A percentile compares a stretch with the other conserved stretches of the same genome.
phyloP scores from a whole-genome alignment of 768 basidiomycete genomes.

The Mycena metata region DNA sequence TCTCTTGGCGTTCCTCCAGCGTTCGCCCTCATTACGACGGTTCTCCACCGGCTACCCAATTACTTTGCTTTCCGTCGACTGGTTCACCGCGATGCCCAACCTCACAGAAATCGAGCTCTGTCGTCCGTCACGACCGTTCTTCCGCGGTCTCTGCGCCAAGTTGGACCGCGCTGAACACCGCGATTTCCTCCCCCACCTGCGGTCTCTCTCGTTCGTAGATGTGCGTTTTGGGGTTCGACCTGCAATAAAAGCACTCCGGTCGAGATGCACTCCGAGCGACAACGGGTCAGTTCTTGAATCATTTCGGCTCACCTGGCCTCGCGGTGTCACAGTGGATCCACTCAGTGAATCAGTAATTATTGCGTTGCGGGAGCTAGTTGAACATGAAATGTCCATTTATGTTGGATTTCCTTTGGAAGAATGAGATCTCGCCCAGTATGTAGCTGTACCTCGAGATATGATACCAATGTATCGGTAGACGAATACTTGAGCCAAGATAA shows the following conservation, averaged over 20 bases:
- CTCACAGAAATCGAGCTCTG: slow-evolving; percentile 4
- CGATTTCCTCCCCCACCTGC: slow-evolving; percentile 9
- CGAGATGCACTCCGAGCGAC: neutral
- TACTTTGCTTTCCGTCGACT: neutral
- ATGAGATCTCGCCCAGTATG: too few relatives aligned
- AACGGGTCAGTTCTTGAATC: neutral
- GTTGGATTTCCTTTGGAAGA: too few relatives aligned
- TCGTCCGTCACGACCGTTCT: neutral
- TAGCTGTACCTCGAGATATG: too few relatives aligned
- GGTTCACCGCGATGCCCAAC: slow-evolving; percentile 8
- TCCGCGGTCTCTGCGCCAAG: neutral
- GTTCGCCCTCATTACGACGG: slow-evolving; percentile 8
- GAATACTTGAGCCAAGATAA: too few relatives aligned
- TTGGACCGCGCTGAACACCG: neutral
- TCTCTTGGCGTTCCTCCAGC: neutral
- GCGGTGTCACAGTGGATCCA: too few relatives aligned
- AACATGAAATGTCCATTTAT: too few relatives aligned
- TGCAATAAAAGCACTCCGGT: neutral
- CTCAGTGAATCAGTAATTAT: too few relatives aligned
- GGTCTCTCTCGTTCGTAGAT: neutral
- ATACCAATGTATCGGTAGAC: too few relatives aligned
- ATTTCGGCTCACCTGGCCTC: neutral
- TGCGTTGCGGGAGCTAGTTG: too few relatives aligned
- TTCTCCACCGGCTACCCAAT: neutral
- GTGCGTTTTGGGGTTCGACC: neutral